Evolutionary conservation across 192 early-diverging fungal species (phyloP), one percentile per base, ranked within the genome.

Genomic region (Linnemannia exigua): DNA sequence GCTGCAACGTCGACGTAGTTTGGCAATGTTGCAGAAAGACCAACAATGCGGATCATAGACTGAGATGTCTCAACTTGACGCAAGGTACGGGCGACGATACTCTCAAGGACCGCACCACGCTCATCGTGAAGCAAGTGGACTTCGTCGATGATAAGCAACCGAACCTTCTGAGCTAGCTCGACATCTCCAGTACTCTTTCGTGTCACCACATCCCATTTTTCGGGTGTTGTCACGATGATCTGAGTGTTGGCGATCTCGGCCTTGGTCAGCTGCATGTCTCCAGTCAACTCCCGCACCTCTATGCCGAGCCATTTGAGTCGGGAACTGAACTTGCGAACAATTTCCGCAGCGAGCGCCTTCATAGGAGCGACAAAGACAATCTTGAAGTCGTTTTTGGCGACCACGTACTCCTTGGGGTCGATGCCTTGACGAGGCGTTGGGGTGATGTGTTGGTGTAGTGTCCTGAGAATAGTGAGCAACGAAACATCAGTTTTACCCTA

Each of bases 121-220:
- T 97, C 98, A 76, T 99, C 98, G 84, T 99, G 97, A 22, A 99
- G 89, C 87, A 99, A 83, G 85, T 99, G 98, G 28, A 99, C 97
- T 89, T 99, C 98, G 89, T 99, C 98, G 77, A 99, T 95, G 74
- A 99, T 99, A 52, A 99, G 89, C 68, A 99, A 90, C 41, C 93
- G 92, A 15, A 99, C 97, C 90, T 97, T 97, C 81, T 96, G 91
- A 6, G 93, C 93, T 15, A 99, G 91, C 77, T 99, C 97, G 17
- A 94, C 95, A 90, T 99, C 99, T 31, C 99, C 98, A 22, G 94
- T 95, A 50, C 94, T 91, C 87, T 99, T 99, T 76, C 99, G 93
- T 28, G 99, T 99, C 15, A 99, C 97, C 16, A 99, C 99, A 90
- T 99, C 99, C 99, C 99, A 99, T 73, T 99, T 99, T 87, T 99